Evolutionary conservation across 106 monocot genomes (phyloP).

Genomic region (Dactylorhiza incarnata): DNA sequence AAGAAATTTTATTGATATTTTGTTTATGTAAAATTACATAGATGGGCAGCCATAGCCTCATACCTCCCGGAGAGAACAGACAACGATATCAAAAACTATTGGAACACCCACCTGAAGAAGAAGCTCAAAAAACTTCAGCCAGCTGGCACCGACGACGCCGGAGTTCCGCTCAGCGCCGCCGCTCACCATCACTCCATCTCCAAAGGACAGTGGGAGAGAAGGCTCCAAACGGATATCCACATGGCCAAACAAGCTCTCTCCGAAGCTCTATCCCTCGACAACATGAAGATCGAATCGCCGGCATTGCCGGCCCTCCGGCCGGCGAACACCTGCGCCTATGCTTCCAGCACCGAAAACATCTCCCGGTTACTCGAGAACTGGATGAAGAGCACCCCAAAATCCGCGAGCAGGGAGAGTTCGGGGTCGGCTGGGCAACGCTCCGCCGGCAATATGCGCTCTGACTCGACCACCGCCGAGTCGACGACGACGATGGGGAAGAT

Average conservation of each 20-base stretch:
- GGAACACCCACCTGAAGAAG: slow-evolving; percentile 52
- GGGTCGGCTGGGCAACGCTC: background rate
- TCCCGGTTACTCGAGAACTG: slow-evolving; percentile 42
- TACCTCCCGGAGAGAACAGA: slow-evolving; percentile 62
- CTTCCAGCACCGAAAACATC: slow-evolving; percentile 61
- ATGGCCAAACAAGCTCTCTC: slow-evolving; percentile 32
- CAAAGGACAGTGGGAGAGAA: slow-evolving; percentile 44
- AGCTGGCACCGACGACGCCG: background rate
- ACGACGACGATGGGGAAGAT: background rate
- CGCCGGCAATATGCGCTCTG: background rate
- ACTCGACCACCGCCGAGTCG: background rate
- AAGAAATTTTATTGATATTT: background rate
- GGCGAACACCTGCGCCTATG: slow-evolving; percentile 20
- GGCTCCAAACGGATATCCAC: slow-evolving; percentile 36
- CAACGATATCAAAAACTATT: slow-evolving; percentile 46
- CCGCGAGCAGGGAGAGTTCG: background rate
- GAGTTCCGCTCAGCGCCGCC: background rate
- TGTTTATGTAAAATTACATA: slow-evolving; percentile 3
- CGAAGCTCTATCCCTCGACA: slow-evolving; percentile 25
- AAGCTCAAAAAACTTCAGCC: slow-evolving; percentile 38
- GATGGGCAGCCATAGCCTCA: slow-evolving; percentile 76
- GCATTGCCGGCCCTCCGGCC: background rate
- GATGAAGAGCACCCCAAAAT: slow-evolving; percentile 23
- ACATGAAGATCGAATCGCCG: background rate
- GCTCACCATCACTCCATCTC: slow-evolving; percentile 7